Conservation (phyloP, 305 asterid species). For the Rubia tinctorum region DNA sequence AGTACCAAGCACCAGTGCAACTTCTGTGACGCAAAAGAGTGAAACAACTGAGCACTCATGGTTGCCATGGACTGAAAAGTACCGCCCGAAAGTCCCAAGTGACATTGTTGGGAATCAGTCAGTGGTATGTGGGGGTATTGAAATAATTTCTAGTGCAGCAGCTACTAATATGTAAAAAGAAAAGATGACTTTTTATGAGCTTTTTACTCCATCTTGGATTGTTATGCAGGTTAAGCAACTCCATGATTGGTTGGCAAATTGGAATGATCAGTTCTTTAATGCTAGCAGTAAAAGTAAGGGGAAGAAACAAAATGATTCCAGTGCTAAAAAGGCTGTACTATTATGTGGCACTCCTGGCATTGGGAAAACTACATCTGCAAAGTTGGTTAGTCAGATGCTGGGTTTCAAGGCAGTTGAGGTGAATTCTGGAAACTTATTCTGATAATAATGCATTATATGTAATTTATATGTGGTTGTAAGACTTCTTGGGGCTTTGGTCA, state of each 20-base stretch:
- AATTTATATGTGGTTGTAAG: background rate
- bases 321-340: slow-evolving; percentile 86
- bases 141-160: slow-evolving; percentile 18
- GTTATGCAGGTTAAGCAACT: slow-evolving; percentile 88
- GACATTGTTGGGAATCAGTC: slow-evolving; percentile 93
- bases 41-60: slow-evolving; percentile 36
- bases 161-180: slow-evolving; percentile 3
- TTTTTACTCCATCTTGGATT: slow-evolving; percentile 25
- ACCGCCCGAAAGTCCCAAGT: slow-evolving; percentile 69
- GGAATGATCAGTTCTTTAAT: slow-evolving; percentile 77
- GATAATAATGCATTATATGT: background rate
- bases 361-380: slow-evolving; percentile 95
- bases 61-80: slow-evolving; percentile 89
- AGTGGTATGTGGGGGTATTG: slow-evolving; percentile 53
- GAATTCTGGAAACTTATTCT: slow-evolving; percentile 14
- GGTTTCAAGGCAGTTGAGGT: slow-evolving; percentile 94
- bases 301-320: slow-evolving; percentile 79
- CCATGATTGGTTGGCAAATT: slow-evolving; percentile 82
- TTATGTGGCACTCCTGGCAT: slow-evolving; percentile 97
- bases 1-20: slow-evolving; percentile 35
- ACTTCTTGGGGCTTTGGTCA: background rate
- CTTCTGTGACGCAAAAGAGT: slow-evolving; percentile 42
- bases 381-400: slow-evolving; percentile 89
- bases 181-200: slow-evolving; percentile 6
- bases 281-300: slow-evolving; percentile 64